These are phyloP conservation scores for Phellopilus nigrolimitatus DNA, from an alignment of 1,284 basidiomycete species.

Conservation along the genomic window DNA sequence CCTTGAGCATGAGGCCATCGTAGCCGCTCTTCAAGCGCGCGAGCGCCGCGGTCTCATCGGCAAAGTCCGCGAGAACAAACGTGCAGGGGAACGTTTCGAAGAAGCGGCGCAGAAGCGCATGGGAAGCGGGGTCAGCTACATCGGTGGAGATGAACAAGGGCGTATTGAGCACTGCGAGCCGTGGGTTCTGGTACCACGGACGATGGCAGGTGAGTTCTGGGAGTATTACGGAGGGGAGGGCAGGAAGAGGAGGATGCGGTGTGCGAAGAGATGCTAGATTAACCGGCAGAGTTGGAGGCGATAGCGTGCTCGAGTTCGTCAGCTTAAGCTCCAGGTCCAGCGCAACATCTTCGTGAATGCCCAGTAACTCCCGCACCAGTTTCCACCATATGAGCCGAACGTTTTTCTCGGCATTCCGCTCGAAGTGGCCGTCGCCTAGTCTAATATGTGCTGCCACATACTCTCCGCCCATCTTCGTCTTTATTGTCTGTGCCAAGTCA, in stretches of 20 bases:
- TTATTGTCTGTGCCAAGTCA: slow-evolving; percentile 38
- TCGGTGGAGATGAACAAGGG: slow-evolving; percentile 75
- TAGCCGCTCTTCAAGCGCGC: slow-evolving; percentile 41
- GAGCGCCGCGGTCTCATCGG: slow-evolving; percentile 33
- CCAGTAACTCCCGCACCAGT: slow-evolving; percentile 43
- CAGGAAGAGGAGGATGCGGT: slow-evolving; percentile 24
- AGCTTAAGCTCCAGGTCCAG: slow-evolving; percentile 34
- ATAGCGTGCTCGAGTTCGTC: slow-evolving; percentile 16
- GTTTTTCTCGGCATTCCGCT: slow-evolving; percentile 35
- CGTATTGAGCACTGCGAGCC: slow-evolving; percentile 44
- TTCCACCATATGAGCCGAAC: slow-evolving; percentile 52
- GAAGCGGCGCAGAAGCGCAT: slow-evolving; percentile 47
- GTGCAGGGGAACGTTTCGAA: slow-evolving; percentile 62
- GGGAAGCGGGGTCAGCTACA: slow-evolving; percentile 38
- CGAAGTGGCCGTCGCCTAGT: slow-evolving; percentile 61
- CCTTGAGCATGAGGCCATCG: slow-evolving; percentile 48
- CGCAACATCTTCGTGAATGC: slow-evolving; percentile 35
- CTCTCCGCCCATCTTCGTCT: slow-evolving; percentile 39
- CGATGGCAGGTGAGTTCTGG: slow-evolving; percentile 21
- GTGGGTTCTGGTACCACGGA: slow-evolving; percentile 29
- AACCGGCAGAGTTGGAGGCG: slow-evolving; percentile 19
- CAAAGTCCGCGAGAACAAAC: slow-evolving; percentile 61
- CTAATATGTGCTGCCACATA: slow-evolving; percentile 67
- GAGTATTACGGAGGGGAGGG: slow-evolving; percentile 25
- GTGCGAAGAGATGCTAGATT: slow-evolving; percentile 25